Evolutionary conservation across 176 grass and related monocot genomes (phyloP).

Genomic region (Avena eriantha): DNA sequence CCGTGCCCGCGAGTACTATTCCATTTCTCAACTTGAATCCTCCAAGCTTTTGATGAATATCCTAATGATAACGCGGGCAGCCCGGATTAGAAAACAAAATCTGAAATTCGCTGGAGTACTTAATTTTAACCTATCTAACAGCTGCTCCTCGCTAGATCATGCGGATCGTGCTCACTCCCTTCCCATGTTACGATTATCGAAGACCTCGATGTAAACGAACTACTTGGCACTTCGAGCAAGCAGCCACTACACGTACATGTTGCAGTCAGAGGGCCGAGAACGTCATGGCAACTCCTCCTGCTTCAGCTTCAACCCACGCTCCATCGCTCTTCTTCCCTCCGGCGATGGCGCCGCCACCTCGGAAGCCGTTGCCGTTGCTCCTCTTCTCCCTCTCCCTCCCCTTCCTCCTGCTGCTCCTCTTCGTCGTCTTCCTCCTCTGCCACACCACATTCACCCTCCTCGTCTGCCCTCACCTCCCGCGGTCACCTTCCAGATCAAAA

Average conservation of each 20-base stretch:
- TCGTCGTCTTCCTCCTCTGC: constrained; percentile 48
- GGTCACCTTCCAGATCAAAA: not conserved
- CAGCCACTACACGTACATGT: not conserved
- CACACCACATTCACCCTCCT: constrained; percentile 61
- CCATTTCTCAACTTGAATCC: too few species aligned
- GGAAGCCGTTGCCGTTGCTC: constrained; percentile 51
- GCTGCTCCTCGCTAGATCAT: constrained; percentile 16
- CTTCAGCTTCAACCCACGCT: not conserved
- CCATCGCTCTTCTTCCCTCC: constrained; percentile 17
- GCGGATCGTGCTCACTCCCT: constrained; percentile 36
- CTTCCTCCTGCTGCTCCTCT: constrained; percentile 38
- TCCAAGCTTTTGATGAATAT: too few species aligned
- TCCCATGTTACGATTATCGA: constrained; percentile 37
- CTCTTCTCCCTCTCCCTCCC: constrained; percentile 46
- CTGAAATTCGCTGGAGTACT: constrained; percentile 26
- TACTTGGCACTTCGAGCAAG: not conserved
- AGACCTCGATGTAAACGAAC: not conserved
- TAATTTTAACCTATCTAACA: constrained; percentile 44
- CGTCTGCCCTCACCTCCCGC: constrained; percentile 46
- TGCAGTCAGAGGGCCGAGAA: constrained; percentile 2
- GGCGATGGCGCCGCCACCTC: constrained; percentile 1
- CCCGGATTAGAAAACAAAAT: not conserved
- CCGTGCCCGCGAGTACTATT: too few species aligned
- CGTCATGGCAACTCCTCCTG: constrained; percentile 25
- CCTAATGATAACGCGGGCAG: not conserved